These are phyloP conservation scores for Astrocystis sublimbata DNA, from an alignment of 495 filamentous ascomycete species.

Conservation along the genomic window DNA sequence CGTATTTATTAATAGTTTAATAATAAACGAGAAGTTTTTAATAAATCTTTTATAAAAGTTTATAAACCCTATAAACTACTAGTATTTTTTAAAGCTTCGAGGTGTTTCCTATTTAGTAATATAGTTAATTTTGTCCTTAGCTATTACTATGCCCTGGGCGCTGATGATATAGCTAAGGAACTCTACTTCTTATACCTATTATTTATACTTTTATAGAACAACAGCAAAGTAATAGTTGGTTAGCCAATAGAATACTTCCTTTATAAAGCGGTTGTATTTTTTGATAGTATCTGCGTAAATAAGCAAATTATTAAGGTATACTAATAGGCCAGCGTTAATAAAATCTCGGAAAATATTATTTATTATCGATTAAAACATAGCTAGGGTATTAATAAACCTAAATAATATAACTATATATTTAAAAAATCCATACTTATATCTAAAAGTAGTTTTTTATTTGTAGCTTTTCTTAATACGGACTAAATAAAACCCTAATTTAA, in stretches of 20 bases:
- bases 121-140: background rate
- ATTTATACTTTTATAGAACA: background rate
- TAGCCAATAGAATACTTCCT: background rate
- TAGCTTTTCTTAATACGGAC: background rate
- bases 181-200: background rate
- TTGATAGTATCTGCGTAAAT: background rate
- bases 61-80: too few relatives aligned
- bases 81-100: too few relatives aligned
- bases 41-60: too few relatives aligned
- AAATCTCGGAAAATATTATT: background rate
- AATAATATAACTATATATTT: background rate
- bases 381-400: too few relatives aligned
- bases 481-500: too few relatives aligned
- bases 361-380: background rate
- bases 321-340: background rate
- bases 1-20: too few relatives aligned
- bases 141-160: background rate
- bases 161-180: background rate
- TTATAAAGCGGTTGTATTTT: background rate
- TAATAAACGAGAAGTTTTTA: too few relatives aligned
- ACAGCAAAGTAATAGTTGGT: background rate
- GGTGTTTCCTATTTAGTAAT: too few relatives aligned
- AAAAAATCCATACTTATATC: background rate
- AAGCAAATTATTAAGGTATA: background rate
- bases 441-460: background rate